Base-by-base conservation (phyloP, 345 rosid species). In the Aquilaria yunnanensis region DNA sequence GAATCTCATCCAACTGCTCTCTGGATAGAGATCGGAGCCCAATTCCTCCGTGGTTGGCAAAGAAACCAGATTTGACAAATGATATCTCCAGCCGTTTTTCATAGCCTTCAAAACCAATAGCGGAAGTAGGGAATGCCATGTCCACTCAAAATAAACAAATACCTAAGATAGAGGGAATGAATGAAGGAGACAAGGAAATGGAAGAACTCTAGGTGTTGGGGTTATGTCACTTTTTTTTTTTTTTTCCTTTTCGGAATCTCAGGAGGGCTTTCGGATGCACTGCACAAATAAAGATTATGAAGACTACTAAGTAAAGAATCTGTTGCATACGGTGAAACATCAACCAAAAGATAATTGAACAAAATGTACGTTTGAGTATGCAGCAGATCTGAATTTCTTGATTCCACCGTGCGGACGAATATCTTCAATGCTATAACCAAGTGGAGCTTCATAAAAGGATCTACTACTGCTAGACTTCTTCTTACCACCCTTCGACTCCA, bases 391-490 rank as follows among this genome's bases (percentile, higher is more conserved):
- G 92, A 90, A 94, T 73, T 94, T 94, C 96, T 86, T 90, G 88
- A 94, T 94, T 77, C 97, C 99, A 76, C 99, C 97, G 82, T 85
- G 76, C 0, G 99, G 99, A 33, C 97, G 83, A 67, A 94, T 73
- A 88, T 94, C 96, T 88, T 94, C 97, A 73, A 94, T 90, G 95
- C 96, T 81, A 85, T 94, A 94, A 72, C 94, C 99, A 16, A 94
- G 85, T 68, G 99, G 99, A 72, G 99, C 96, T 83, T 94, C 99
- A 76, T 90, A 92, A 73, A 73, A 77, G 56, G 91, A 80, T 72
- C 81, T 88, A 85, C 82, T 80, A 82, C 84, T 83, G 53, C 89
- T 82, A 77, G 92, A 87, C 81, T 92, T 89, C 79, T 81, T 79
- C n/a, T 89, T 85, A 57, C 96, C 95, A 76, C 93, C 98, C 80